Conservation (phyloP, 371 early-diverging fungal species). For the Cokeromyces recurvatus region DNA sequence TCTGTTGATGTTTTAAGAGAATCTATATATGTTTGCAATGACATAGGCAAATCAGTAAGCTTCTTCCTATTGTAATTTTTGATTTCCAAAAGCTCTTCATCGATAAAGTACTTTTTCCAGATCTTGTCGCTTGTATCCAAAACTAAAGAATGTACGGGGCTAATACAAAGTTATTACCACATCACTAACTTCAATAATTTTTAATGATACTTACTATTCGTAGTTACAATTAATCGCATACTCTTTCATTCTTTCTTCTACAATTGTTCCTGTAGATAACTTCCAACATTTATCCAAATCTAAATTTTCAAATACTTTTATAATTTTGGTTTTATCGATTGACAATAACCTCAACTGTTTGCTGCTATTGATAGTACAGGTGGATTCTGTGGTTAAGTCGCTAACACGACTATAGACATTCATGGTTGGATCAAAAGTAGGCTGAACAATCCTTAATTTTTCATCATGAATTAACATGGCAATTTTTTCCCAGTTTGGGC, state of each 20-base stretch:
- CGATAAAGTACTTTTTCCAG: slow-evolving; percentile 9
- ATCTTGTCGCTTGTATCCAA: slow-evolving; percentile 12
- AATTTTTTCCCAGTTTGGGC: slow-evolving; percentile 13
- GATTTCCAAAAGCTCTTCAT: slow-evolving; percentile 13
- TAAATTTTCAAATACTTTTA: slow-evolving; percentile 7
- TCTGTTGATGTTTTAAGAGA: slow-evolving; percentile 8
- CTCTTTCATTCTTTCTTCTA: slow-evolving; percentile 14
- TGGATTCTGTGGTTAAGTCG: not conserved
- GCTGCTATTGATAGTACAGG: slow-evolving; percentile 10
- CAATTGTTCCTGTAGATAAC: slow-evolving; percentile 11
- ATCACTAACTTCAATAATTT: slow-evolving; percentile 2
- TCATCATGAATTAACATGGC: slow-evolving; percentile 7
- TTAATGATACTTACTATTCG: slow-evolving; percentile 16
- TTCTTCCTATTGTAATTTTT: slow-evolving; percentile 3
- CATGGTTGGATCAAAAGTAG: not conserved
- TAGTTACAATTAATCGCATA: slow-evolving; percentile 11
- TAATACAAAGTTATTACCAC: slow-evolving; percentile 12
- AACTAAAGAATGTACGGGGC: slow-evolving; percentile 13
- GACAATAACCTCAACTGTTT: slow-evolving; percentile 5
- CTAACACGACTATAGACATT: slow-evolving; percentile 1
- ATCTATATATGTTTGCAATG: slow-evolving; percentile 5
- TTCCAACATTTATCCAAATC: slow-evolving; percentile 8
- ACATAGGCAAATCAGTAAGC: slow-evolving; percentile 1
- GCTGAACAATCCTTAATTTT: slow-evolving; percentile 5
- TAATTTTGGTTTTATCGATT: slow-evolving; percentile 13